A percentile compares a stretch with the other conserved stretches of the same genome.
phyloP scores from a whole-genome alignment of 768 basidiomycete species.

The Suillus discolor region DNA sequence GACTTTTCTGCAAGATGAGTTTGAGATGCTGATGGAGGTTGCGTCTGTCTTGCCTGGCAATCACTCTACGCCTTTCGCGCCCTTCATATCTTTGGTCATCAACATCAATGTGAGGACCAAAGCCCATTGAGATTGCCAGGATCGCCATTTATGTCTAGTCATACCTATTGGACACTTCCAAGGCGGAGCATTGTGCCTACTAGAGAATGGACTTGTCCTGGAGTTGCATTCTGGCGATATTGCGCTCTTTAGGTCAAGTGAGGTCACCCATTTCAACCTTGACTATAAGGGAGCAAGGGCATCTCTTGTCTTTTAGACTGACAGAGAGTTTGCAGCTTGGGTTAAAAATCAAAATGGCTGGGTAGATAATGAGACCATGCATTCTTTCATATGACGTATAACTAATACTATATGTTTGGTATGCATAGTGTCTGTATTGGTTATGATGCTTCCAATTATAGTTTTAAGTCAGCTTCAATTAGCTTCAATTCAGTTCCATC shows the following conservation, averaged over 20 bases:
- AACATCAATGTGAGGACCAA: constrained; percentile 15
- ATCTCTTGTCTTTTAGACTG: constrained; percentile 12
- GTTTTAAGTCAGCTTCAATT: background rate
- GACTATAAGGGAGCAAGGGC: constrained; percentile 7
- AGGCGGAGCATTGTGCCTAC: constrained; percentile 10
- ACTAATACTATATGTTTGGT: background rate
- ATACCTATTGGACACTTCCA: constrained; percentile 8
- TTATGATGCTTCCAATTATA: background rate
- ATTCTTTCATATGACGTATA: background rate
- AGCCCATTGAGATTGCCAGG: constrained; percentile 5
- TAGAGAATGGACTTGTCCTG: constrained; percentile 12
- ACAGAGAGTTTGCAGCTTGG: constrained; percentile 9
- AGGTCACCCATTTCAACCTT: constrained; percentile 13
- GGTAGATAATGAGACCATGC: background rate
- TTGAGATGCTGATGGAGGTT: constrained; percentile 3
- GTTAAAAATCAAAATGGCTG: constrained; percentile 3
- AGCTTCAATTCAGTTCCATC: background rate
- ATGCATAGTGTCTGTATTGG: background rate
- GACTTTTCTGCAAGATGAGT: constrained; percentile 2
- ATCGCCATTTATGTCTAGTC: constrained; percentile 8
- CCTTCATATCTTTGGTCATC: constrained; percentile 3
- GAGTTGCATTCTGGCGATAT: constrained; percentile 6
- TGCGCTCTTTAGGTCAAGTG: constrained; percentile 8
- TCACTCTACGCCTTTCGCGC: background rate
- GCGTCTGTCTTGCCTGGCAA: background rate